A percentile compares a stretch with the other conserved stretches of the same genome.
phyloP scores from a whole-genome alignment of 176 grass and related monocot species.

The Poa annua region DNA sequence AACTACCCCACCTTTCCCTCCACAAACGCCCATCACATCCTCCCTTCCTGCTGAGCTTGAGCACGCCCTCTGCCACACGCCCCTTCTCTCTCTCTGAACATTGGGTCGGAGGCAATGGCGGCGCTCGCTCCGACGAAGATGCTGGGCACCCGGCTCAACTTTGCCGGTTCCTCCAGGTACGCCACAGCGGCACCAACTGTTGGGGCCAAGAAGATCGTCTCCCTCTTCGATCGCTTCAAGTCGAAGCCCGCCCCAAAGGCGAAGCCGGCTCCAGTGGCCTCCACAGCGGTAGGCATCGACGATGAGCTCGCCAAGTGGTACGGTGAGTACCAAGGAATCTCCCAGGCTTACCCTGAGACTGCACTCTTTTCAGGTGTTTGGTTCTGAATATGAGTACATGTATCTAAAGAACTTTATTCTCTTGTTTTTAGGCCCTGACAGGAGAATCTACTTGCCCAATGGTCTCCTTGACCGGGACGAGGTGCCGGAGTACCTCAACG shows the following conservation, averaged over 20 bases:
- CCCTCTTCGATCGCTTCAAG: slow-evolving; percentile 67
- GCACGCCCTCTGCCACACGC: slow-evolving; percentile 1
- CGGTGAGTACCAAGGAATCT: slow-evolving; percentile 50
- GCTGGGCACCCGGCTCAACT: slow-evolving; percentile 58
- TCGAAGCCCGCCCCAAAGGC: slow-evolving; percentile 66
- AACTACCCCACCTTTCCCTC: slow-evolving; percentile 46
- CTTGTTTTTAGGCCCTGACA: slow-evolving; percentile 67
- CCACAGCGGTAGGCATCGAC: slow-evolving; percentile 44
- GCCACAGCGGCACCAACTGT: slow-evolving; percentile 30
- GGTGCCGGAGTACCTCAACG: slow-evolving; percentile 92
- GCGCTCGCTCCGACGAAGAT: slow-evolving; percentile 69
- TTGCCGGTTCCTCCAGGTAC: slow-evolving; percentile 43
- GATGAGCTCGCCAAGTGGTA: slow-evolving; percentile 99
- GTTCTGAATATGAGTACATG: background rate
- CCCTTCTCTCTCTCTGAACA: slow-evolving; percentile 6
- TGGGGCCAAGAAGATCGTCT: slow-evolving; percentile 64
- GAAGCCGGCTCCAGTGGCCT: slow-evolving; percentile 41
- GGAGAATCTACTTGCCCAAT: slow-evolving; percentile 88
- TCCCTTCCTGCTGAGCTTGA: slow-evolving; percentile 18
- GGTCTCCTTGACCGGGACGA: slow-evolving; percentile 88
- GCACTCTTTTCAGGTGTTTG: background rate
- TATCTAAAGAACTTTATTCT: no score
- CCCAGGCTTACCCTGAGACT: background rate
- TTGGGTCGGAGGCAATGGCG: slow-evolving; percentile 42
- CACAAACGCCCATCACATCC: slow-evolving; percentile 43